A percentile compares a stretch with the other conserved stretches of the same genome.
Conservation (phyloP, 2,329 filamentous ascomycete genomes). For the Pestalotiopsis sp. region DNA sequence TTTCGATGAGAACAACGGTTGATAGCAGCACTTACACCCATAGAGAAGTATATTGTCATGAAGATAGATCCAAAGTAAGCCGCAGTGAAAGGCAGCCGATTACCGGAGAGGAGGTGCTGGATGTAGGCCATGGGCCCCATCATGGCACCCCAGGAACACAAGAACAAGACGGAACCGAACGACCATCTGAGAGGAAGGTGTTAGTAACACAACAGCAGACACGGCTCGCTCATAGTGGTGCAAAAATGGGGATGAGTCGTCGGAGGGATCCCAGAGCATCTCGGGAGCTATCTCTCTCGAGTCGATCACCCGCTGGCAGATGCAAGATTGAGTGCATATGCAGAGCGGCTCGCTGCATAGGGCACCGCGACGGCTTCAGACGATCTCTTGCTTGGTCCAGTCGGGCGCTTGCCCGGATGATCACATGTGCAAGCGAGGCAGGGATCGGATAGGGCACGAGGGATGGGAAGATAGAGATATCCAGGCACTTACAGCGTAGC, state of each 20-base stretch:
- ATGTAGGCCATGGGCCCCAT: constrained; percentile 88
- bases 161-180: constrained; percentile 86
- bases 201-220: constrained; percentile 13
- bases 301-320: constrained; percentile 25
- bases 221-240: background rate
- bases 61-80: constrained; percentile 93
- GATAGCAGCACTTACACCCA: constrained; percentile 74
- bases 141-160: constrained; percentile 89
- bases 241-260: background rate
- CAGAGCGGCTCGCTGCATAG: constrained; percentile 32
- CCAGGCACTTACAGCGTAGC: constrained; percentile 80
- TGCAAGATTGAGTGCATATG: constrained; percentile 31
- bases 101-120: constrained; percentile 81
- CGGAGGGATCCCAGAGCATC: background rate
- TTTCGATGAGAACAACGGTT: background rate
- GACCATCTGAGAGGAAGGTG: constrained; percentile 72
- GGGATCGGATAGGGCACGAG: constrained; percentile 12
- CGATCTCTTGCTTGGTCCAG: constrained; percentile 11
- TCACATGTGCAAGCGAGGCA: constrained; percentile 11
- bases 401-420: background rate
- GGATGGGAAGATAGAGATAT: constrained; percentile 9
- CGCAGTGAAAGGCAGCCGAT: constrained; percentile 88
- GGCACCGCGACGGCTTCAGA: background rate
- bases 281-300: constrained; percentile 22
- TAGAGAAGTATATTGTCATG: constrained; percentile 87